phyloP scores from a whole-genome alignment of 768 basidiomycete species.

The Tephrocybe sp. region DNA sequence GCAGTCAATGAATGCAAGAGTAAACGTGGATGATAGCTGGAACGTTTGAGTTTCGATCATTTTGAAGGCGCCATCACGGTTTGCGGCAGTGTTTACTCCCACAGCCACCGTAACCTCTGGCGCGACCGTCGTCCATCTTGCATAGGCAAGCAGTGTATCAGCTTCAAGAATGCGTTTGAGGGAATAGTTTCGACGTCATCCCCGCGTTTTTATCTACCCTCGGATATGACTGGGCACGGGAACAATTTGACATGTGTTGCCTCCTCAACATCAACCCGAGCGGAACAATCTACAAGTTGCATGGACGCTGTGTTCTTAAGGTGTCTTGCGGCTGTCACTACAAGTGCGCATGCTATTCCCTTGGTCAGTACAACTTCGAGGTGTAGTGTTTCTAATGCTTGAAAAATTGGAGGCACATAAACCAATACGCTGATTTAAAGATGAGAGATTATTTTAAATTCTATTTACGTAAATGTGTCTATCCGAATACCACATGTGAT shows the following conservation, averaged over 20 bases:
- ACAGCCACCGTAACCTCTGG: constrained; percentile 8
- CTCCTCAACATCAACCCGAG: not conserved
- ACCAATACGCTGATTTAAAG: too few species aligned
- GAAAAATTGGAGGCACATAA: too few species aligned
- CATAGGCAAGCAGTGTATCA: not conserved
- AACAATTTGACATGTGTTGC: not conserved
- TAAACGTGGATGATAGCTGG: constrained; percentile 1
- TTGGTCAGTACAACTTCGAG: too few species aligned
- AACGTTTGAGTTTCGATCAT: not conserved
- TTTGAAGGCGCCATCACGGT: constrained; percentile 7
- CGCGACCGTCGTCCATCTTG: not conserved
- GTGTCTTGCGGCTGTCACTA: too few species aligned
- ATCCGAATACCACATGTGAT: too few species aligned
- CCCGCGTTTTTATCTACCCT: not conserved
- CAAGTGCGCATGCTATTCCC: too few species aligned
- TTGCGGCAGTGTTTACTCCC: constrained; percentile 6
- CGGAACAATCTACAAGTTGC: too few species aligned
- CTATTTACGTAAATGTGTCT: too few species aligned
- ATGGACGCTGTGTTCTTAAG: too few species aligned
- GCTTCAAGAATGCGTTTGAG: not conserved
- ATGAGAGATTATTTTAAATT: too few species aligned
- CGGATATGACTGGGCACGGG: not conserved
- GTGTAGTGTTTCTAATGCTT: too few species aligned
- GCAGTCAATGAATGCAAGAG: not conserved
- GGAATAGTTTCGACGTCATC: not conserved